These are phyloP conservation scores for Huntiella moniliformis DNA, from an alignment of 2,329 filamentous ascomycete species.

Conservation along the genomic window DNA sequence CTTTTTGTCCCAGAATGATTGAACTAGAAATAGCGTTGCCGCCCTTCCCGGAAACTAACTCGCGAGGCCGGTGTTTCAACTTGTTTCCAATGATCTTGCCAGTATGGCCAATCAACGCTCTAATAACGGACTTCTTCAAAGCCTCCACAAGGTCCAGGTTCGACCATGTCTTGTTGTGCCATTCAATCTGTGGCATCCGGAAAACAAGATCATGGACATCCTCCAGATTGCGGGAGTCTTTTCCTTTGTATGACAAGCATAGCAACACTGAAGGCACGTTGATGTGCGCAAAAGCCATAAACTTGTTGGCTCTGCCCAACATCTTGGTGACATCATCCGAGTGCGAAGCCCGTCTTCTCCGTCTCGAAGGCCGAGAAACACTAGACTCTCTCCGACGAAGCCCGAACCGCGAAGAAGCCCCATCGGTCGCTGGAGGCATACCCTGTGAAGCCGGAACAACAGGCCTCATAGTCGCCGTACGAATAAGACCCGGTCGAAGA, in stretches of 20 bases:
- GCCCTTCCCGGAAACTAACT: constrained; percentile 41
- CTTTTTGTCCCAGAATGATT: constrained; percentile 36
- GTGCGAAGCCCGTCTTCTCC: constrained; percentile 23
- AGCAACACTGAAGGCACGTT: constrained; percentile 89
- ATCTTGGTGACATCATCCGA: constrained; percentile 90
- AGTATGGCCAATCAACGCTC: constrained; percentile 83
- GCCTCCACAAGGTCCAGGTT: constrained; percentile 86
- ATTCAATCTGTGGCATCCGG: constrained; percentile 81
- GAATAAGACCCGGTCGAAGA: constrained; percentile 19
- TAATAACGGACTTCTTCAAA: constrained; percentile 85
- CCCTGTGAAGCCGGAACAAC: not conserved
- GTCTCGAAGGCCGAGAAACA: constrained; percentile 26
- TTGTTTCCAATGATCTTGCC: constrained; percentile 97
- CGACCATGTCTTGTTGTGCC: constrained; percentile 97
- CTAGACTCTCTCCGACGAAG: constrained; percentile 29
- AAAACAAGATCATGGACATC: constrained; percentile 98
- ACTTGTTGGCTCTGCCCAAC: constrained; percentile 86
- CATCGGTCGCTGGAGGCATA: not conserved
- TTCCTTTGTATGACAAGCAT: constrained; percentile 91
- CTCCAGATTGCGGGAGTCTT: constrained; percentile 84
- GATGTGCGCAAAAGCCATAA: constrained; percentile 93
- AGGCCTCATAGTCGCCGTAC: constrained; percentile 25
- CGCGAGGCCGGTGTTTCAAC: constrained; percentile 71
- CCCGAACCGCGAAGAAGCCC: constrained; percentile 28
- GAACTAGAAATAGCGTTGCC: constrained; percentile 34